These are phyloP conservation scores for Wickerhamiella sergipiensis DNA, from an alignment of 805 yeast species.

Conservation along the genomic window DNA sequence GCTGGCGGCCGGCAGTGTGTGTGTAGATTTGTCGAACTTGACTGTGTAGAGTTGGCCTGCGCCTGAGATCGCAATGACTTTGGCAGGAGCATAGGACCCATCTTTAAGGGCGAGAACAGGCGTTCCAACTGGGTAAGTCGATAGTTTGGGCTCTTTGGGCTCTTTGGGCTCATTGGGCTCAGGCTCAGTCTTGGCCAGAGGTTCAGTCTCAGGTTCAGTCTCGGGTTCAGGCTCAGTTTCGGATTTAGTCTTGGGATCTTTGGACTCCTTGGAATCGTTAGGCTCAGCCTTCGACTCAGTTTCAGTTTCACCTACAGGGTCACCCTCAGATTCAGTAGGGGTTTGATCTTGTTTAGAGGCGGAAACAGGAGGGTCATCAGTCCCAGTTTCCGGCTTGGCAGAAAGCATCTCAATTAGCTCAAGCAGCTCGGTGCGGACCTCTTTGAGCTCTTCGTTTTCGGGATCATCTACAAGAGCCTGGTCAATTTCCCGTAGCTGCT, in stretches of 20 bases:
- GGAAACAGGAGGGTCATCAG: too few relatives aligned
- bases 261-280: neutral
- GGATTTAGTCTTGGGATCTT: neutral
- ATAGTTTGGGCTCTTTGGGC: neutral
- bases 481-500: constrained; percentile 22
- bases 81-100: neutral
- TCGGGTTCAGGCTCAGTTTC: neutral
- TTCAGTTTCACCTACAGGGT: too few relatives aligned
- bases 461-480: constrained; percentile 19
- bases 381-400: too few relatives aligned
- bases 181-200: too few relatives aligned
- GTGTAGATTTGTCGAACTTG: neutral
- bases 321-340: too few relatives aligned
- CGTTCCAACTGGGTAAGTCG: neutral
- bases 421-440: constrained; percentile 20
- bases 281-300: neutral
- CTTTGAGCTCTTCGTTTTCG: constrained; percentile 17
- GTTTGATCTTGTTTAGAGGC: too few relatives aligned
- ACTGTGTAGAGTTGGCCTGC: neutral
- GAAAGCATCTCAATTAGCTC: constrained; percentile 21
- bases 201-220: too few relatives aligned
- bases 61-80: neutral
- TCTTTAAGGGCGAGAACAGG: neutral
- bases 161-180: neutral
- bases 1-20: neutral